These are phyloP conservation scores for Kalanchoe fedtschenkoi DNA, from an alignment of 164 flowering plant species.

Conservation along the genomic window DNA sequence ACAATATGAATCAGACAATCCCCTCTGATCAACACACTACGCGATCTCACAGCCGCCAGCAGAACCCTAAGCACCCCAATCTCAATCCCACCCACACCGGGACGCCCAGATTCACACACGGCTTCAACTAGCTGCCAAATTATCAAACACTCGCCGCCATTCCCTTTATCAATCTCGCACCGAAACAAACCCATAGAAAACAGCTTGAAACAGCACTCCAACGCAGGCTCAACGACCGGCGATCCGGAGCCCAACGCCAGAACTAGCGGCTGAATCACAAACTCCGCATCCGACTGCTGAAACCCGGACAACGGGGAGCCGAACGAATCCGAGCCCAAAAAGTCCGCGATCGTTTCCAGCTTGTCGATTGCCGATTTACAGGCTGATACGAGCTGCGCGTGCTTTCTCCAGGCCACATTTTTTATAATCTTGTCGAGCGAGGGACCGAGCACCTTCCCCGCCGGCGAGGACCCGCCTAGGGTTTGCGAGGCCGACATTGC, in stretches of 20 bases:
- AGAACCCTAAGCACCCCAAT: conserved; percentile 44
- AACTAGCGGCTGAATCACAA: conserved; percentile 51
- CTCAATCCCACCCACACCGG: conserved; percentile 74
- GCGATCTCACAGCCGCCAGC: conserved; percentile 55
- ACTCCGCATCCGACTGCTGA: conserved; percentile 44
- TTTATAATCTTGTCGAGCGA: conserved; percentile 93
- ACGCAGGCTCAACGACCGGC: conserved; percentile 71
- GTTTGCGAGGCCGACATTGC: conserved; percentile 46
- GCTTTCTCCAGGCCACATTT: conserved; percentile 97
- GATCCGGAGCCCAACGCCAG: conserved; percentile 65
- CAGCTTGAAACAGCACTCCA: conserved; percentile 54
- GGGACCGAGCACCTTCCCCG: conserved; percentile 73
- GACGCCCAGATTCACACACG: conserved; percentile 43
- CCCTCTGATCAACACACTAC: conserved; percentile 44
- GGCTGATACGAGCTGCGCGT: conserved; percentile 64
- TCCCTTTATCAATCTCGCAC: conserved; percentile 36
- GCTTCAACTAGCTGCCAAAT: conserved; percentile 37
- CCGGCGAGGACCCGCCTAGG: conserved; percentile 71
- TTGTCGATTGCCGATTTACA: conserved; percentile 75
- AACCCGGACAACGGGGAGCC: conserved; percentile 35
- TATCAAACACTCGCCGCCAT: not conserved
- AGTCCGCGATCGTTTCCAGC: conserved; percentile 45
- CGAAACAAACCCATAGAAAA: conserved; percentile 50
- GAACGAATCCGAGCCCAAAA: conserved; percentile 19
- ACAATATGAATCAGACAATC: conserved; percentile 61